A percentile compares a stretch with the other conserved stretches of the same genome.
Conservation (phyloP, 2,329 filamentous ascomycete species). For the Rutstroemia sp. region DNA sequence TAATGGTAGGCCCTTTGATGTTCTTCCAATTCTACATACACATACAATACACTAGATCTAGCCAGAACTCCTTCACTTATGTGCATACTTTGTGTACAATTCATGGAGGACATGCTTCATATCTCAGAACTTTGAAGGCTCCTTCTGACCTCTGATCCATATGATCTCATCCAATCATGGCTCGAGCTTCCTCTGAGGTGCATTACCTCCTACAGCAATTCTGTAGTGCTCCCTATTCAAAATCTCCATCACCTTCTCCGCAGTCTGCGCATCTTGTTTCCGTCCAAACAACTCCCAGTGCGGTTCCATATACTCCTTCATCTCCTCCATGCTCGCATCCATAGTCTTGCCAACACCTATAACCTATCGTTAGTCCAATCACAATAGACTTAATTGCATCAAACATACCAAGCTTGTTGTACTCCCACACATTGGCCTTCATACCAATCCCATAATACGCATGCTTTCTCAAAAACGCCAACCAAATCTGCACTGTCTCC, state of each 20-base stretch:
- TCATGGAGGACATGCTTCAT: not conserved
- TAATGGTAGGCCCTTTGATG: not conserved
- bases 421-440: constrained; percentile 97
- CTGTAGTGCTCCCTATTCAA: constrained; percentile 44
- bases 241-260: constrained; percentile 50
- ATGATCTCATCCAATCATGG: not conserved
- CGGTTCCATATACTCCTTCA: constrained; percentile 37
- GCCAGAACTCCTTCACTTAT: not conserved
- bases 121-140: not conserved
- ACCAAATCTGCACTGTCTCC: constrained; percentile 83
- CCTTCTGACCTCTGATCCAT: not conserved
- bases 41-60: not conserved
- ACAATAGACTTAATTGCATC: not conserved
- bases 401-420: constrained; percentile 59
- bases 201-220: constrained; percentile 21
- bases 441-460: constrained; percentile 95
- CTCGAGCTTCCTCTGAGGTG: constrained; percentile 20
- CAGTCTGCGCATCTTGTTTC: constrained; percentile 41
- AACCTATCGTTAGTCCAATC: not conserved
- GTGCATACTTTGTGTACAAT: not conserved
- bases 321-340: constrained; percentile 40
- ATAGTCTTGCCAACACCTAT: constrained; percentile 45
- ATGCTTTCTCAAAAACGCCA: constrained; percentile 86
- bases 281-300: constrained; percentile 51
- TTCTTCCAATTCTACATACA: constrained; percentile 1